These are phyloP conservation scores for Dryas integrifolia DNA, from an alignment of 331 rosid species.

Conservation along the genomic window DNA sequence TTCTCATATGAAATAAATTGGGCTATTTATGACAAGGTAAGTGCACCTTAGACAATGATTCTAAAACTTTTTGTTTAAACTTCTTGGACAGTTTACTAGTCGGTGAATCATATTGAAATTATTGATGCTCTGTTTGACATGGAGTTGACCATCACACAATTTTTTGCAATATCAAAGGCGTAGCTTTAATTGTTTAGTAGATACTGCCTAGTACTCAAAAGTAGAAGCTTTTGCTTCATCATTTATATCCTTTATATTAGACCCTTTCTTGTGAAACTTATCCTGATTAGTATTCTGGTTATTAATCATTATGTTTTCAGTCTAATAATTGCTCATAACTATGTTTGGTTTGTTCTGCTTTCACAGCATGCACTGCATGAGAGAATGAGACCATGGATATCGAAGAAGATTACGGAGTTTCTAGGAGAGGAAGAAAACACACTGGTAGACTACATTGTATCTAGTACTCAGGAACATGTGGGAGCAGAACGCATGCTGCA, in stretches of 20 bases:
- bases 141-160: too few relatives aligned
- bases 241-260: too few relatives aligned
- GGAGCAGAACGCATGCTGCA: conserved; percentile 93
- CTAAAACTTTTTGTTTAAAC: conserved; percentile 15
- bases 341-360: conserved; percentile 3
- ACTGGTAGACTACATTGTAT: conserved; percentile 87
- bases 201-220: too few relatives aligned
- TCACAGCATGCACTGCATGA: conserved; percentile 83
- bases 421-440: conserved; percentile 95
- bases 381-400: conserved; percentile 98
- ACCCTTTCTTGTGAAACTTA: neutral
- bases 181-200: too few relatives aligned
- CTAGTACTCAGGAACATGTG: conserved; percentile 87
- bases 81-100: neutral
- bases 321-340: neutral
- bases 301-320: neutral
- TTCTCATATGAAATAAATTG: conserved; percentile 90
- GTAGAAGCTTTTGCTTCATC: too few relatives aligned
- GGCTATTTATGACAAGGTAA: conserved; percentile 85
- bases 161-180: too few relatives aligned
- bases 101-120: too few relatives aligned
- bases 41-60: conserved; percentile 2
- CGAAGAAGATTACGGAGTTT: conserved; percentile 86
- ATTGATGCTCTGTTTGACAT: too few relatives aligned
- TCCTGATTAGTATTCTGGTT: neutral